Evolutionary conservation across 257 asterid genomes (phyloP).

Genomic region (Galeopsis tetrahit): DNA sequence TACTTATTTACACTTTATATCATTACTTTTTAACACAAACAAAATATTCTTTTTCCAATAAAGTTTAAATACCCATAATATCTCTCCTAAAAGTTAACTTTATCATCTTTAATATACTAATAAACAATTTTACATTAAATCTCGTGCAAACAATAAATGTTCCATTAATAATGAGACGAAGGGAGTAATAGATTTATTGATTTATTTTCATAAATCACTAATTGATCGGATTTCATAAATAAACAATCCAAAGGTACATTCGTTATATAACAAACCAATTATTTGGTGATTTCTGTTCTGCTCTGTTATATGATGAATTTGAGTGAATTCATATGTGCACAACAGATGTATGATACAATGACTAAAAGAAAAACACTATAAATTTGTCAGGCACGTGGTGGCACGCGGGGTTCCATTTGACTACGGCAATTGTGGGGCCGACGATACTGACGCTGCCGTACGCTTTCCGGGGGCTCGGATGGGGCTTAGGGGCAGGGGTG

Average conservation of each 20-base stretch:
- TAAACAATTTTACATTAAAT: no score
- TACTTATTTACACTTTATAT: no score
- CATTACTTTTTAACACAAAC: no score
- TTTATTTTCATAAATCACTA: no score
- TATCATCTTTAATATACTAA: no score
- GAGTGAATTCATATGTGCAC: neutral
- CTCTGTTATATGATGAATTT: neutral
- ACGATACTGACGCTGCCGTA: conserved; percentile 84
- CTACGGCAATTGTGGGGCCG: conserved; percentile 98
- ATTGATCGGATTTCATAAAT: no score
- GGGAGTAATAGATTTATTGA: no score
- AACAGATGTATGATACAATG: neutral
- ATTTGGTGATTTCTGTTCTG: neutral
- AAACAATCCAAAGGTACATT: conserved; percentile 97
- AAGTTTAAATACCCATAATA: no score
- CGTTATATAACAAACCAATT: neutral
- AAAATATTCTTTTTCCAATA: no score
- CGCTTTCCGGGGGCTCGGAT: conserved; percentile 90
- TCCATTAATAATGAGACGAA: no score
- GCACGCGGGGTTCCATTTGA: conserved; percentile 95
- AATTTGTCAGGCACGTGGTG: conserved; percentile 77
- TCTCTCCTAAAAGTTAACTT: no score
- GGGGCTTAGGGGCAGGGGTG: conserved; percentile 56
- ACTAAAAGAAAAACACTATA: neutral
- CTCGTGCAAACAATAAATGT: no score